These are phyloP conservation scores for Daedalea quercina DNA, from an alignment of 768 basidiomycete species.

Conservation along the genomic window DNA sequence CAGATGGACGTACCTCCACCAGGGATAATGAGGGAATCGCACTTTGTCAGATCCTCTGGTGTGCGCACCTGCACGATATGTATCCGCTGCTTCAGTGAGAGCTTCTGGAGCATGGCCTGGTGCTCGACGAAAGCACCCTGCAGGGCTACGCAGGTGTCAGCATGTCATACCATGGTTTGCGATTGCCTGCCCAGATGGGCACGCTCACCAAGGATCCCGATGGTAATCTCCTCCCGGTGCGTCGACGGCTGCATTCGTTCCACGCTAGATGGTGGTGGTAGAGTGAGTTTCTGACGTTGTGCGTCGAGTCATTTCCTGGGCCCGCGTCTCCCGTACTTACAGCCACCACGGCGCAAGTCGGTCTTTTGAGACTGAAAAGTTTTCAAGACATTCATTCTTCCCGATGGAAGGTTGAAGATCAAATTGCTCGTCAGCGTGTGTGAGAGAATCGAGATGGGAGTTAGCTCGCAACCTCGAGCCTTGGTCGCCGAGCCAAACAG, in stretches of 20 bases:
- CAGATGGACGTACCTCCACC: conserved; percentile 61
- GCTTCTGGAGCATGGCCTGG: conserved; percentile 57
- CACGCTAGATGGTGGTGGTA: not conserved
- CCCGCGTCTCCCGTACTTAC: not conserved
- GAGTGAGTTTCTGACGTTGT: not conserved
- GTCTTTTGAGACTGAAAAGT: too few relatives aligned
- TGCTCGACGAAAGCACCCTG: conserved; percentile 95
- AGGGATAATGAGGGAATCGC: conserved; percentile 87
- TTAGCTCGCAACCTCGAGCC: too few relatives aligned
- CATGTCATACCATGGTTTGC: too few relatives aligned
- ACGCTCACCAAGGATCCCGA: conserved; percentile 14
- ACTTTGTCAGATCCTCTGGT: conserved; percentile 62
- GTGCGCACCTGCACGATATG: conserved; percentile 60
- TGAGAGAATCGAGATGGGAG: too few relatives aligned
- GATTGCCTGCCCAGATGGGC: not conserved
- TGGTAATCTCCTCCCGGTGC: conserved; percentile 8
- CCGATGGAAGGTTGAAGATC: too few relatives aligned
- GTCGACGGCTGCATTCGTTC: not conserved
- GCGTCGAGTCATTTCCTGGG: not conserved
- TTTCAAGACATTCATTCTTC: too few relatives aligned
- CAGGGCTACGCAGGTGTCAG: conserved; percentile 45
- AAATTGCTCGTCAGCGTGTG: too few relatives aligned
- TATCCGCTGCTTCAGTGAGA: conserved; percentile 40
- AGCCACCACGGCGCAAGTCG: not conserved
- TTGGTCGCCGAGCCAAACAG: too few relatives aligned